phyloP scores from a whole-genome alignment of 2,329 filamentous ascomycete genomes.

The Penicillium carneum region DNA sequence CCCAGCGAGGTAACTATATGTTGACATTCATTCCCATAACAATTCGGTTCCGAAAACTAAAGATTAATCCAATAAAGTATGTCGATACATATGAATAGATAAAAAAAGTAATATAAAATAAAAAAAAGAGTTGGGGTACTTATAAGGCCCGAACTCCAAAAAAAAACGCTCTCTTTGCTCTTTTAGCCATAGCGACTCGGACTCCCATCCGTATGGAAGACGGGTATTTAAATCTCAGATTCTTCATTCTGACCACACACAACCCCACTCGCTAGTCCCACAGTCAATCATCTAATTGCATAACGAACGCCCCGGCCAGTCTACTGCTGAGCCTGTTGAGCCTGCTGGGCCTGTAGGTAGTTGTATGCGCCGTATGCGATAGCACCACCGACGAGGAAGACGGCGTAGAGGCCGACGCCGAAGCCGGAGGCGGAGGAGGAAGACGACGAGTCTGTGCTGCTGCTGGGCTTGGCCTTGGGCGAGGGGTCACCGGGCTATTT shows the following conservation, averaged over 20 bases:
- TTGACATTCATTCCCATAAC: background rate
- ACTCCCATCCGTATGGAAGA: background rate
- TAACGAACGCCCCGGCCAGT: background rate
- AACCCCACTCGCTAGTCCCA: background rate
- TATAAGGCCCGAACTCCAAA: conserved; percentile 12
- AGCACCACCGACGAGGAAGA: conserved; percentile 78
- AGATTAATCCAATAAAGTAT: conserved; percentile 6
- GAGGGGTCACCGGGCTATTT: conserved; percentile 74
- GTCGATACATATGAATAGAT: conserved; percentile 5
- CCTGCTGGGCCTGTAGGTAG: conserved; percentile 69
- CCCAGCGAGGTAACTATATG: no score
- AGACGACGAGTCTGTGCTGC: conserved; percentile 55
- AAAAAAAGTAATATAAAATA: background rate
- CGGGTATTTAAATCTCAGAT: conserved; percentile 1
- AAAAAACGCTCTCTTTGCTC: conserved; percentile 15
- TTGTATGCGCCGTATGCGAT: conserved; percentile 83
- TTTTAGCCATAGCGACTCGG: conserved; percentile 15
- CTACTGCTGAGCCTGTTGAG: conserved; percentile 35
- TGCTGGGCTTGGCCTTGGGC: conserved; percentile 66
- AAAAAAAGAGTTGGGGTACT: background rate
- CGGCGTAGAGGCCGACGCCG: conserved; percentile 80
- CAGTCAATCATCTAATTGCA: conserved; percentile 4
- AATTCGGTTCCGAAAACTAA: background rate
- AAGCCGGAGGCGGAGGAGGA: conserved; percentile 55
- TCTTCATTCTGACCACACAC: background rate